Conservation (phyloP, 352 stramenopile genomes). For the Phytophthora syringae region DNA sequence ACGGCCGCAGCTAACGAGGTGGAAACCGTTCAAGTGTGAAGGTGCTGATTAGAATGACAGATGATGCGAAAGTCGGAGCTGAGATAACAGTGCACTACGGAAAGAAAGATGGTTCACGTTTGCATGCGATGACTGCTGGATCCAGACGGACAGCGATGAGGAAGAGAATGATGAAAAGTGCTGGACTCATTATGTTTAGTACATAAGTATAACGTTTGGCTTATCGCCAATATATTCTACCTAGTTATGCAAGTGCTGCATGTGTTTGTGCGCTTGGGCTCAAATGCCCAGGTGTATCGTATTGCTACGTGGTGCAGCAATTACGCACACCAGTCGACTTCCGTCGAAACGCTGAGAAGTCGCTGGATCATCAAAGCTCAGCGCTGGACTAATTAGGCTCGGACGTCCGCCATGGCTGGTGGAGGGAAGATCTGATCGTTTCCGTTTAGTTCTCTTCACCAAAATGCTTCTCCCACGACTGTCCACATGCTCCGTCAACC, state of each 20-base stretch:
- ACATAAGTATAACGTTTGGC: too few species aligned
- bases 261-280: too few species aligned
- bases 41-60: not conserved
- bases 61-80: not conserved
- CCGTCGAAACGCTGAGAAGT: too few species aligned
- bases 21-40: not conserved
- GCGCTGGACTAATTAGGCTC: not conserved
- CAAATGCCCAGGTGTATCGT: too few species aligned
- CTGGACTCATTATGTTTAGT: too few species aligned
- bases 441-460: not conserved
- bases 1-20: too few species aligned
- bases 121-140: constrained; percentile 5
- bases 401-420: not conserved
- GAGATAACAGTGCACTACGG: constrained; percentile 6
- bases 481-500: not conserved
- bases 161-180: not conserved
- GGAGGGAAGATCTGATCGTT: not conserved
- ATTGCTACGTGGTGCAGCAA: too few species aligned
- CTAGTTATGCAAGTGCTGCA: too few species aligned
- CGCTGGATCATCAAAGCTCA: not conserved
- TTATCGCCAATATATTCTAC: too few species aligned
- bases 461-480: not conserved
- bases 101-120: constrained; percentile 1
- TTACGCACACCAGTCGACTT: too few species aligned
- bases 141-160: not conserved